phyloP scores from a whole-genome alignment of 805 yeast species.

The Zygotorulaspora florentina region DNA sequence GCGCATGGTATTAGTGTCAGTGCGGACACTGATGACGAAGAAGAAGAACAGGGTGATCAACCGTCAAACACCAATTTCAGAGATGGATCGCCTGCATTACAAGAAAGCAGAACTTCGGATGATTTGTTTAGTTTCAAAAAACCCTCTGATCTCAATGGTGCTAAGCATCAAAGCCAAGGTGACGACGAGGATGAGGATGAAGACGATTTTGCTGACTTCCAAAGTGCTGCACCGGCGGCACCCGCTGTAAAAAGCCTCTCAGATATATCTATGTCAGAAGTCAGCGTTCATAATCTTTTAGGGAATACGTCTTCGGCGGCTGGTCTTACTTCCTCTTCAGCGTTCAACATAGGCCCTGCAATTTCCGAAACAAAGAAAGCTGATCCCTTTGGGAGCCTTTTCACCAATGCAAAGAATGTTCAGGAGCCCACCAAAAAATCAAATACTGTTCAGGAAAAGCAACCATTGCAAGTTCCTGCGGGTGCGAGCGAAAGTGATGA shows the following conservation, averaged over 20 bases:
- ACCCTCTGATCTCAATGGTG: constrained; percentile 53
- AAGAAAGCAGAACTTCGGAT: constrained; percentile 2
- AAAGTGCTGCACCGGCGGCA: constrained; percentile 53
- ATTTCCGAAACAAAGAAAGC: constrained; percentile 41
- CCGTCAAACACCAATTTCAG: constrained; percentile 2
- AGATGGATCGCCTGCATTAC: constrained; percentile 8
- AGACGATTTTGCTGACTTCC: constrained; percentile 79
- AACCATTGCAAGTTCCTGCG: constrained; percentile 1
- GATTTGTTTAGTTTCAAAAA: constrained; percentile 48
- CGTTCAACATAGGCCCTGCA: constrained; percentile 30
- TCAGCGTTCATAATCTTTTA: constrained; percentile 1
- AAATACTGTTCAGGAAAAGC: constrained; percentile 1
- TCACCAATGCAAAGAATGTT: constrained; percentile 57
- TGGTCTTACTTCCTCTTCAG: constrained; percentile 21
- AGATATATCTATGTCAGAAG: too few relatives aligned
- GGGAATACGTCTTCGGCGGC: constrained; percentile 2
- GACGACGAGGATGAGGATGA: constrained; percentile 38
- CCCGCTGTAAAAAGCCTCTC: constrained; percentile 15
- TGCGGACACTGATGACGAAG: constrained; percentile 44
- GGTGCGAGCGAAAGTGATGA: constrained; percentile 21
- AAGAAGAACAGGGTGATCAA: constrained; percentile 38
- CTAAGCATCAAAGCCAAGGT: neutral
- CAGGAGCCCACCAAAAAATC: constrained; percentile 21
- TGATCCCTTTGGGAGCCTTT: constrained; percentile 72
- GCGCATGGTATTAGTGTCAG: constrained; percentile 33